Evolutionary conservation across 352 stramenopile species (phyloP).

Genomic region (Phytophthora multivora): DNA sequence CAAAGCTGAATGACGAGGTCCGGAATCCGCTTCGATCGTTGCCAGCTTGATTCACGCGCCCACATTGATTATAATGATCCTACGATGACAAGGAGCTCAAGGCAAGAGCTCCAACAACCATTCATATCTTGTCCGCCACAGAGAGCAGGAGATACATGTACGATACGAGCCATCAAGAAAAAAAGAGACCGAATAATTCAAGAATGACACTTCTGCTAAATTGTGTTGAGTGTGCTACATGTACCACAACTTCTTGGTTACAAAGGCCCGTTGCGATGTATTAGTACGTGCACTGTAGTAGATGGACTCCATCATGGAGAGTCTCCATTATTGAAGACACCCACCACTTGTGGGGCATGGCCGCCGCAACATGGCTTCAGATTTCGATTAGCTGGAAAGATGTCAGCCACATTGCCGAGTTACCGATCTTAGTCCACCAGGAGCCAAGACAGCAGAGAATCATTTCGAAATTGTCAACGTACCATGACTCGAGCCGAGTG

Average conservation of each 20-base stretch:
- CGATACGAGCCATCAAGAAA: too few species aligned
- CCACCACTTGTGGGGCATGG: conserved; percentile 18
- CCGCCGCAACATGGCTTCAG: conserved; percentile 5
- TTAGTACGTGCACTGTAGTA: too few species aligned
- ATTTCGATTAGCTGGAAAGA: conserved; percentile 24
- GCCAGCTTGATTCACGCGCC: too few species aligned
- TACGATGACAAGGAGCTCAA: too few species aligned
- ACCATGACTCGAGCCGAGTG: conserved; percentile 41
- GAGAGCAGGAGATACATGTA: too few species aligned
- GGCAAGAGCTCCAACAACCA: too few species aligned
- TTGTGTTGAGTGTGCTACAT: neutral
- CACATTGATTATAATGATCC: too few species aligned
- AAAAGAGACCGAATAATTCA: neutral
- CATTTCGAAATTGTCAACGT: conserved; percentile 19
- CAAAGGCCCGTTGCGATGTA: too few species aligned
- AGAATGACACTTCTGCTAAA: conserved; percentile 1
- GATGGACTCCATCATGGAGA: neutral
- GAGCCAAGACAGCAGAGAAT: neutral
- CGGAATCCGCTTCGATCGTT: too few species aligned
- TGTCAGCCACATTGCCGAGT: conserved; percentile 18
- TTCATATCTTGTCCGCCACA: too few species aligned
- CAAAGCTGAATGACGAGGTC: too few species aligned
- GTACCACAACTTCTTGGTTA: too few species aligned
- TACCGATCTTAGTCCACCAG: neutral
- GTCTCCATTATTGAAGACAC: neutral